Evolutionary conservation across 2,329 filamentous ascomycete species (phyloP), one percentile per base, ranked within the genome.

Genomic region (Fusarium chaquense): DNA sequence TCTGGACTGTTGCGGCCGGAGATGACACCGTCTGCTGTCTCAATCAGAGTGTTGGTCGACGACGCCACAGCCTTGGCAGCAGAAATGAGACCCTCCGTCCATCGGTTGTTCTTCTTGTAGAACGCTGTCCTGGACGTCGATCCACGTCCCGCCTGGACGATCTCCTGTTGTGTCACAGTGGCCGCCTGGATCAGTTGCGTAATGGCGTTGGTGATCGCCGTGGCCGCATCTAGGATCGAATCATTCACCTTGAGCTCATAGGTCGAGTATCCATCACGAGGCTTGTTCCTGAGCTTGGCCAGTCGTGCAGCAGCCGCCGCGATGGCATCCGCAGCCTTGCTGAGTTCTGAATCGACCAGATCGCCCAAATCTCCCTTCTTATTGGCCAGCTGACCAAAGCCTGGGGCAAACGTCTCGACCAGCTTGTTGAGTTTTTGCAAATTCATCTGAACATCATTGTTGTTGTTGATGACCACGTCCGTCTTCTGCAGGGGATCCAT

Each of bases 51-150:
- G 82, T 98, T 98, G 13, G 96, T 99, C 18, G 94, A 97, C 3
- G 88, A 87, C 5, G 96, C 96, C 20, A 99, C 96, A 1, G 96
- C 96, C 83, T 99, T 99, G 70, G 96, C 95, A 1, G 96, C 96
- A 38, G 93, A 97, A 78, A 99, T 98, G 65, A 99, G 89, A 49
- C 96, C 96, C 78, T 99, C 96, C 0, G 96, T 99, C 96, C 96
- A 99, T 54, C 96, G 89, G 83, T 98, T 99, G 87, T 99, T 98
- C 85, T 98, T 98, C 87, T 98, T 98, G 90, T 99, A 99, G 81
- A 99, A 99, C 26, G 94, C 94, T 3, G 94, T 97, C 61, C 91
- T 89, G 45, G 93, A 97, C 53, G 93, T 93, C 28, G 91, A 92
- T 36, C 96, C 96, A 22, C 93, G 91, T 10, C 96, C 96, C 68